A percentile compares a stretch with the other conserved stretches of the same genome.
Evolutionary conservation across 164 flowering plant genomes (phyloP).

Genomic region (Pachysandra terminalis): DNA sequence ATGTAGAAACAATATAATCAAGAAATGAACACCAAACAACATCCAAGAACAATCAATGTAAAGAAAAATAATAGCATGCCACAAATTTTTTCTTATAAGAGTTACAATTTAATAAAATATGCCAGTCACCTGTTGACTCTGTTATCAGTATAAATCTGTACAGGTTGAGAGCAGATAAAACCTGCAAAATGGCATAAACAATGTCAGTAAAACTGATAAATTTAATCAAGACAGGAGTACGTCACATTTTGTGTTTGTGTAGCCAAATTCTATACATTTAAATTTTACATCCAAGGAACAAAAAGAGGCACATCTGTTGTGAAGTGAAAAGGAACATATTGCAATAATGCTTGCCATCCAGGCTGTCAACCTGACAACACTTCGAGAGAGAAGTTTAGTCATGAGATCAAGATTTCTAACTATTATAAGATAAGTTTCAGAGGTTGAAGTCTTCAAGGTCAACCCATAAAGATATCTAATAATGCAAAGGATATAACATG

Average conservation of each 20-base stretch:
- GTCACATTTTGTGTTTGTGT: neutral
- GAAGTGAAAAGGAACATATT: too few relatives aligned
- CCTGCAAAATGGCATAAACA: slow-evolving; percentile 37
- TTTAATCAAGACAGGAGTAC: neutral
- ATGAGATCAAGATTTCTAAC: too few relatives aligned
- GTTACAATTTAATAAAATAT: neutral
- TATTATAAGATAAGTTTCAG: too few relatives aligned
- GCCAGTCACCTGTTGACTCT: slow-evolving; percentile 60
- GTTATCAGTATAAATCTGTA: slow-evolving; percentile 71
- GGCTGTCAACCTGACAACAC: too few relatives aligned
- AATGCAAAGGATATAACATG: too few relatives aligned
- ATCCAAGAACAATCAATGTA: neutral
- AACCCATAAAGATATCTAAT: too few relatives aligned
- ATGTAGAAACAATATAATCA: neutral
- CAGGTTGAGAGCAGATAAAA: slow-evolving; percentile 76
- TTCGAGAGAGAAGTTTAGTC: too few relatives aligned
- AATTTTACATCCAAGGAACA: too few relatives aligned
- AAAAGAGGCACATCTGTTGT: too few relatives aligned
- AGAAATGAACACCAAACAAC: neutral
- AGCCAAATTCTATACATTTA: neutral
- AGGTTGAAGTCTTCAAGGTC: too few relatives aligned
- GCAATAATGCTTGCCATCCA: too few relatives aligned
- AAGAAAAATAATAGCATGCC: neutral
- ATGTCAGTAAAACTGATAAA: neutral
- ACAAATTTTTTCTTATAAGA: neutral